Percentiles rank a stretch among this genome's conserved stretches.
Evolutionary conservation across 495 filamentous ascomycete genomes (phyloP).

Genomic region (Annulohypoxylon nitens): DNA sequence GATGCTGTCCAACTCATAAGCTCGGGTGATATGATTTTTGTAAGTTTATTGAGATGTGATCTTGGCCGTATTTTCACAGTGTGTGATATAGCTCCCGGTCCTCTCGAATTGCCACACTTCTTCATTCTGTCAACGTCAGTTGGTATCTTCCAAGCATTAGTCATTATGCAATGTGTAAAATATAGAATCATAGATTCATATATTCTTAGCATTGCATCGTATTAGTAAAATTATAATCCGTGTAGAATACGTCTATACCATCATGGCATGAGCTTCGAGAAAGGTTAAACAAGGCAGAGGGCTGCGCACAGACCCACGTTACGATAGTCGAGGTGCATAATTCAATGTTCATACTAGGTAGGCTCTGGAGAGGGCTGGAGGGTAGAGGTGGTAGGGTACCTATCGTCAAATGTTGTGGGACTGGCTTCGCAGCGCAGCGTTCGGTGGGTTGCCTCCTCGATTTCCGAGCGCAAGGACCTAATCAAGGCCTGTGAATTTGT

Average conservation of each 20-base stretch:
- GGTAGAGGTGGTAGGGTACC: constrained; percentile 8
- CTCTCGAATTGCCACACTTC: not conserved
- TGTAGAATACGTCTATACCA: constrained; percentile 1
- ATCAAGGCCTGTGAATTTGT: not conserved
- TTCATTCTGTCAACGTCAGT: constrained; percentile 2
- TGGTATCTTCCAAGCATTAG: not conserved
- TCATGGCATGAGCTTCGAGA: constrained; percentile 3
- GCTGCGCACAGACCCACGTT: constrained; percentile 14
- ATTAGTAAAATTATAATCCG: constrained; percentile 16
- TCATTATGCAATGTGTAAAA: not conserved
- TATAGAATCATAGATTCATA: constrained; percentile 1
- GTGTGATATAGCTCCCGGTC: constrained; percentile 9
- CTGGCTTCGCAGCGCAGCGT: constrained; percentile 1
- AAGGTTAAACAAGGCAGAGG: constrained; percentile 12
- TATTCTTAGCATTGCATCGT: not conserved
- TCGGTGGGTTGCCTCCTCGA: constrained; percentile 45
- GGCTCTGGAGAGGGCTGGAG: not conserved
- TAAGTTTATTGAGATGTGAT: constrained; percentile 32
- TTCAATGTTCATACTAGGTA: constrained; percentile 2
- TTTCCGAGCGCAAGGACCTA: constrained; percentile 40
- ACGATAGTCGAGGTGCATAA: constrained; percentile 8
- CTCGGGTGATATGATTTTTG: constrained; percentile 17
- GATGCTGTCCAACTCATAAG: constrained; percentile 28
- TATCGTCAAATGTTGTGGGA: constrained; percentile 1
- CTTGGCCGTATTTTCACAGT: constrained; percentile 1